Evolutionary conservation across 2,329 filamentous ascomycete genomes (phyloP), one percentile per base, ranked within the genome.

Genomic region (Drechmeria coniospora): DNA sequence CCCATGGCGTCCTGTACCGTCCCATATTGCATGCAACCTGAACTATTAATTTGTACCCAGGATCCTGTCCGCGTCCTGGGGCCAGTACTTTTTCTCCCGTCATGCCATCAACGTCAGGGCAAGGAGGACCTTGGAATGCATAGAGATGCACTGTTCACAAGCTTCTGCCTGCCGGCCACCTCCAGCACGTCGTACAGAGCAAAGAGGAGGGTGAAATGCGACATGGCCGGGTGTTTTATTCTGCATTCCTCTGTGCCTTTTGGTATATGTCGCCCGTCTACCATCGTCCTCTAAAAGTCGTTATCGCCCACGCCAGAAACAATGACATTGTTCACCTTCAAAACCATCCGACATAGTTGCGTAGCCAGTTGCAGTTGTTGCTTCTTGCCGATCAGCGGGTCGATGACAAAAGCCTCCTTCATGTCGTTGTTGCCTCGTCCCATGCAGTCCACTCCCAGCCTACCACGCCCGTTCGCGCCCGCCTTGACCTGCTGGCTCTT

Each of bases 281-380:
- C 20, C 28, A 20, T 15, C n/a, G n/a, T 21, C 12, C 20, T 50
- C 54, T 79, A 93, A 57, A 78, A 93, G 43, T 93, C 84, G 40
- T 87, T 73, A 37, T 92, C 81, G 41, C 86, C 86, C 38, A 72
- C 74, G 31, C 86, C 86, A 33, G 83, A 74, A 44, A 94, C 76
- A 54, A 94, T 93, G 39, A 94, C 86, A 53, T 93, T 92, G 65
- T 94, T 93, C 51, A 86, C 74, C 74, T 93, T 94, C 43, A 94
- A 68, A 41, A 94, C 86, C 87, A 98, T 95, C 41, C 90, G 76
- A 65, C 90, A 95, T 41, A 98, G 65, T 63, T 98, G 90, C 28
- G 92, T 98, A 18, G 90, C 90, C 39, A 98, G 70, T 61, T 94
- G 74, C 35, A 98, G 69, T 60, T 98, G 90, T 62, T 94, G 86